Conservation (phyloP, 2,329 filamentous ascomycete species). For the Colletotrichum incanum region DNA sequence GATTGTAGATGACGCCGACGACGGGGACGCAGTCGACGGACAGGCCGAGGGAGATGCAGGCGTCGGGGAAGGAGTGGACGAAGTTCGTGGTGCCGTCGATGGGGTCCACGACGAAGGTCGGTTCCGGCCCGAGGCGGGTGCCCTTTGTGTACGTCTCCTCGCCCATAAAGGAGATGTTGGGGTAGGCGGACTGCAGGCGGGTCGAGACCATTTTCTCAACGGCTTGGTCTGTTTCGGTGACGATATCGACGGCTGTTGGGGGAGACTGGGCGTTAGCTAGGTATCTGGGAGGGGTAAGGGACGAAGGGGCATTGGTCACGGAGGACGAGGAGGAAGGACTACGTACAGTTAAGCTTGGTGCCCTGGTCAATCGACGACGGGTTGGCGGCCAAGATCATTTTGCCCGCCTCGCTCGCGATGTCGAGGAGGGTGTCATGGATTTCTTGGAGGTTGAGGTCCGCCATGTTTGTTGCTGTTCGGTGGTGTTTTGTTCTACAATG, state of each 20-base stretch:
- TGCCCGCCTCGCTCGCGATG: slow-evolving; percentile 75
- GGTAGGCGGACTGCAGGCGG: slow-evolving; percentile 68
- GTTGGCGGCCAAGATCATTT: slow-evolving; percentile 75
- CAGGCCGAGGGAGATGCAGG: slow-evolving; percentile 84
- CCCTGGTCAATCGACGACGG: slow-evolving; percentile 70
- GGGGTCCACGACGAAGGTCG: slow-evolving; percentile 86
- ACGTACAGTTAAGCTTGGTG: slow-evolving; percentile 76
- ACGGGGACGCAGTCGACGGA: slow-evolving; percentile 73
- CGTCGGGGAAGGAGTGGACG: slow-evolving; percentile 81
- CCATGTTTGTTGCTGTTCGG: slow-evolving; percentile 58
- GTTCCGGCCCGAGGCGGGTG: slow-evolving; percentile 72
- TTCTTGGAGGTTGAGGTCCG: slow-evolving; percentile 71
- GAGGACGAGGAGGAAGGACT: not conserved
- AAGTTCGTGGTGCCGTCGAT: slow-evolving; percentile 90
- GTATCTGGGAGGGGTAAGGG: not conserved
- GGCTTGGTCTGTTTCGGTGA: slow-evolving; percentile 78
- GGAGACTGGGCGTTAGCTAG: not conserved
- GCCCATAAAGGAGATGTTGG: slow-evolving; percentile 76
- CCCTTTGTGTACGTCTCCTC: slow-evolving; percentile 84
- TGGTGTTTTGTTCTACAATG: too few species aligned
- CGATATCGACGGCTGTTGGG: slow-evolving; percentile 75
- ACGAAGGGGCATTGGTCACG: not conserved
- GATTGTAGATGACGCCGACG: slow-evolving; percentile 86
- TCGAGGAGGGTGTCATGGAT: slow-evolving; percentile 74
- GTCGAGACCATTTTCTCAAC: slow-evolving; percentile 75